A percentile compares a stretch with the other conserved stretches of the same genome.
These are phyloP conservation scores for Pseudophaeomoniella oleicola DNA, from an alignment of 2,329 filamentous ascomycete genomes.

Conservation along the genomic window DNA sequence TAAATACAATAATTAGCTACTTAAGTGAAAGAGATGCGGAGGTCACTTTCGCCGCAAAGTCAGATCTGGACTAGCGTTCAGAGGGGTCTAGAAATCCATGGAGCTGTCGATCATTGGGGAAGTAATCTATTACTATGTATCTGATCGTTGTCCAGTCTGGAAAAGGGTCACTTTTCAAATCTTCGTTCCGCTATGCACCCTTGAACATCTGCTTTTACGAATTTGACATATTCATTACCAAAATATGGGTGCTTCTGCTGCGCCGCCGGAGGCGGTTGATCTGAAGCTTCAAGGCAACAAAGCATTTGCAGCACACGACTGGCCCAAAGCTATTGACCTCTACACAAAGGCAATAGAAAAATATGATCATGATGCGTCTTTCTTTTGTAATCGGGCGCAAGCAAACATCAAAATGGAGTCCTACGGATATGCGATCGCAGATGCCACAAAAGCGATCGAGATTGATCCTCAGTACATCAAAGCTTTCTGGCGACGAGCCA, in stretches of 20 bases:
- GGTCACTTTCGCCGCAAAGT: no score
- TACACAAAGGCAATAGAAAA: slow-evolving; percentile 81
- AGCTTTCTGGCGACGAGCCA: slow-evolving; percentile 87
- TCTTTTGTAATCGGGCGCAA: slow-evolving; percentile 90
- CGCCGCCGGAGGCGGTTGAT: slow-evolving; percentile 55
- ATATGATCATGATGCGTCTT: slow-evolving; percentile 72
- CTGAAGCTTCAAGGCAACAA: slow-evolving; percentile 92
- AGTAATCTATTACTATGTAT: no score
- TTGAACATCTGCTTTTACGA: slow-evolving; percentile 3
- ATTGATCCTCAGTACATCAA: slow-evolving; percentile 80
- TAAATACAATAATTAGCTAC: no score
- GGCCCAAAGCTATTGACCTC: slow-evolving; percentile 62
- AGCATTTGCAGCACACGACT: slow-evolving; percentile 79
- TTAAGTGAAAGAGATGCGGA: no score
- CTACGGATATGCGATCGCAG: slow-evolving; percentile 81
- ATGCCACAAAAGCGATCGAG: slow-evolving; percentile 83
- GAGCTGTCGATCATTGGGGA: no score
- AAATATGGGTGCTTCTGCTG: slow-evolving; percentile 27
- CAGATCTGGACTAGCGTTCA: no score
- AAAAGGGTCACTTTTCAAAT: no score
- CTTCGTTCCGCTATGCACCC: not conserved
- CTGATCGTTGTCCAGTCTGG: no score
- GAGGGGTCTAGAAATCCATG: no score
- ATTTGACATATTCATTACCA: no score
- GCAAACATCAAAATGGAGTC: slow-evolving; percentile 91